Evolutionary conservation across 1,284 basidiomycete species (phyloP).

Genomic region (Irpex sp.): DNA sequence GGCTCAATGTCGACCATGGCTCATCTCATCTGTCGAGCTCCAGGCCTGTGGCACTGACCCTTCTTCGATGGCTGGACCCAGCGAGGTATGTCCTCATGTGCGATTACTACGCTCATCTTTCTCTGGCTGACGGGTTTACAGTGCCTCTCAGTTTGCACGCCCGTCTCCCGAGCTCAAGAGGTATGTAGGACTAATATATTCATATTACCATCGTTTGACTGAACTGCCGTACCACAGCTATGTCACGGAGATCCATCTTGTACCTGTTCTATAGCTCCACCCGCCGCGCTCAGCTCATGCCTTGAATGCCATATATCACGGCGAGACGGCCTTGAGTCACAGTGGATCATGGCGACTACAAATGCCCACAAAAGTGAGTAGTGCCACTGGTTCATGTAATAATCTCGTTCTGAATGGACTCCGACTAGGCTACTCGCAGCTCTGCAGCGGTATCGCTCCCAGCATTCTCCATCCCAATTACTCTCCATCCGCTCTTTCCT

Average conservation of each 20-base stretch:
- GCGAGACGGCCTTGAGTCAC: neutral
- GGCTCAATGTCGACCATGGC: neutral
- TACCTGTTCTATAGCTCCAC: conserved; percentile 11
- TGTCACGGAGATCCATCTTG: conserved; percentile 9
- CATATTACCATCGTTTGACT: neutral
- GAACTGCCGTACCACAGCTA: neutral
- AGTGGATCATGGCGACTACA: neutral
- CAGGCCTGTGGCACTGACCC: neutral
- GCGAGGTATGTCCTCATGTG: neutral
- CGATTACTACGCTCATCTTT: neutral
- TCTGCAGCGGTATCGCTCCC: neutral
- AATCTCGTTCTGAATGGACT: too few species aligned
- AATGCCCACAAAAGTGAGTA: neutral
- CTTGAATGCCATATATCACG: conserved; percentile 9
- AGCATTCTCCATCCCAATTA: neutral
- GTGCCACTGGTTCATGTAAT: neutral
- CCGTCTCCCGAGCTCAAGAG: conserved; percentile 8
- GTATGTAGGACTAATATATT: neutral
- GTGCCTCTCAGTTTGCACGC: conserved; percentile 10
- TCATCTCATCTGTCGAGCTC: conserved; percentile 5
- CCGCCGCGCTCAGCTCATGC: conserved; percentile 5
- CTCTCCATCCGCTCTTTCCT: neutral
- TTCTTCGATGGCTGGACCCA: neutral
- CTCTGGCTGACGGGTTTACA: neutral
- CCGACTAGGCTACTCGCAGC: neutral